Evolutionary conservation across 192 early-diverging fungal genomes (phyloP).

Genomic region (Mortierella antarctica): DNA sequence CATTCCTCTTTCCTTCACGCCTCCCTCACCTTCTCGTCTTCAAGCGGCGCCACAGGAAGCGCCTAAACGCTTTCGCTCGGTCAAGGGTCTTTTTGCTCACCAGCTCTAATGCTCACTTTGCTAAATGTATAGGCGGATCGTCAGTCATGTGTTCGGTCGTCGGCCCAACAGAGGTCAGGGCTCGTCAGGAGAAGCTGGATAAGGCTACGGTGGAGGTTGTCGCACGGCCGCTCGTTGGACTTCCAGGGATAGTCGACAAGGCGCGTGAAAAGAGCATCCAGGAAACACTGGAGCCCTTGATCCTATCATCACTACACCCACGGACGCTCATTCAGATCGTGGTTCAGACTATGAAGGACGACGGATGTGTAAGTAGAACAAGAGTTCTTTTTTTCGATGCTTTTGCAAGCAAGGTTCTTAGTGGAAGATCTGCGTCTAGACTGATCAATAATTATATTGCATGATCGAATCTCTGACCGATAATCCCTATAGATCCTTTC

Average conservation of each 20-base stretch:
- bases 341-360: constrained; percentile 84
- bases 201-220: constrained; percentile 86
- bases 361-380: constrained; percentile 77
- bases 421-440: background rate
- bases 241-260: constrained; percentile 75
- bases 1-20: background rate
- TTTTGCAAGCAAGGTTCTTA: background rate
- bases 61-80: too few relatives aligned
- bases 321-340: constrained; percentile 89
- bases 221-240: constrained; percentile 74
- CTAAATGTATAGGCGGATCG: constrained; percentile 63
- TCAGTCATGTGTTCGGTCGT: constrained; percentile 82
- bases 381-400: background rate
- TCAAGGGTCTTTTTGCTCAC: background rate
- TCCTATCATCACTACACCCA: constrained; percentile 86
- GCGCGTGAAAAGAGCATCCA: constrained; percentile 76
- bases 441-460: background rate
- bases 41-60: background rate
- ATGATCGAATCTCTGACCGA: background rate
- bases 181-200: constrained; percentile 91
- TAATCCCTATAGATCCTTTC: constrained; percentile 67
- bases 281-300: constrained; percentile 77
- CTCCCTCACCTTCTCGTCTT: too few relatives aligned
- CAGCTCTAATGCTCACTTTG: background rate
- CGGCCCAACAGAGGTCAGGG: constrained; percentile 88